Base-by-base conservation (phyloP, 2,329 filamentous ascomycete species). In the Ophiostoma fasciatum region DNA sequence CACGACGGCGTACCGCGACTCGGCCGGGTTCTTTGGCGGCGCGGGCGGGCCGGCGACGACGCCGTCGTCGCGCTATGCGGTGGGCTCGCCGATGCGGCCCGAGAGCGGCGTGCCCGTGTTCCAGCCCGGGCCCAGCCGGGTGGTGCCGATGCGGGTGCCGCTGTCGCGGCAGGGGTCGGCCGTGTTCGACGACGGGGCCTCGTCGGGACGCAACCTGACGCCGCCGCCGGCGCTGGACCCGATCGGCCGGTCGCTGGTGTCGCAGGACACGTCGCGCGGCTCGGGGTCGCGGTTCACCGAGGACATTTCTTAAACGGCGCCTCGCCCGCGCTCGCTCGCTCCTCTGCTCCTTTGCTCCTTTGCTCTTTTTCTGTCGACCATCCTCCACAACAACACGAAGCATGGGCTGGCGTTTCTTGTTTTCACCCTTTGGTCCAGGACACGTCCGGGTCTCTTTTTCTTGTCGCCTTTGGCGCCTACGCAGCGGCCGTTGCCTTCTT, bases 81-180 rank as follows among this genome's bases (percentile, higher is more conserved):
- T 74, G 9, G 71, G 70, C 14, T 58, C 62, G 8, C 68, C 70
- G 6, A 74, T 74, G 68, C 62, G 70, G 31, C 69, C 69, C 21
- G 63, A 70, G 36, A 75, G 71, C 48, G 71, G 72, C 9, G 57
- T 74, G 4, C 64, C 68, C n/a, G 59, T 75, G 22, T 66, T 75
- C 49, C 64, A 74, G 42, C 66, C 71, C n/a, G 71, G 76, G n/a
- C 77, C 77, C 13, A 73, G 68, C 14, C 66, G 74, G 36, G 33
- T 38, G 19, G 28, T 30, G 7, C 37, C 28, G 3, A 40, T 46
- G 40, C 40, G 35, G 25, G 74, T 71, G 4, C 70, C 76, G 1
- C 58, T 78, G 13, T 67, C 69, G 39, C 66, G 71, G 40, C 60
- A 66, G 33, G 63, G 60, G 18, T 66, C 68, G 0, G 69, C 69